Base-by-base conservation (phyloP, 2,329 filamentous ascomycete species). In the Bipolaris victoriae region DNA sequence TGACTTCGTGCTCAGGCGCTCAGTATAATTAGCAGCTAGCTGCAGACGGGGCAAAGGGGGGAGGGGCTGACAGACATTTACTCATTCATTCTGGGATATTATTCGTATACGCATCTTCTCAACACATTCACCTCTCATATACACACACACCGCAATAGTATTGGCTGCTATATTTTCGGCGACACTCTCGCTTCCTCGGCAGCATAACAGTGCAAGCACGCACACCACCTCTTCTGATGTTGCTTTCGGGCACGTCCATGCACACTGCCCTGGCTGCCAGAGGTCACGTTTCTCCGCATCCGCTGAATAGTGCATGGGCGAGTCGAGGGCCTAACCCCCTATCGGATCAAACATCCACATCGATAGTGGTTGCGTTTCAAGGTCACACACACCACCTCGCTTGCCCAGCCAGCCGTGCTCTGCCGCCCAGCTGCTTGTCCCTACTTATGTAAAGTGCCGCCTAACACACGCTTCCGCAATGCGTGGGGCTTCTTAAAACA, bases 341-440 rank as follows among this genome's bases (percentile, higher is more conserved):
- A 53, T 53, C 57, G 49, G 60, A 54, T 61, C 58, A 53, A 57
- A 51, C 60, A 56, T 53, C 58, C 31, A 51, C 60, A 55, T 52
- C 58, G 29, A 55, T 63, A 64, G 60, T 61, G 54, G 49, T 57
- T 50, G 50, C 52, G 55, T 49, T 49, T 55, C 57, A 45, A 53
- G 24, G 48, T 55, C 55, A 58, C 63, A 50, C 49, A 50, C 49
- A 47, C 52, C 55, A 48, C 53, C 56, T 62, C 57, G 59, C 55
- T 54, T 51, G 59, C 43, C 52, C 22, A 60, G 57, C 59, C 56
- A 48, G 56, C 59, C 59, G 62, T 59, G 41, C 58, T 49, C 57
- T 55, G 57, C 60, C 62, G 63, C 62, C 43, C 48, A 35, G 55
- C 39, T 49, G 7, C 45, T 52, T 50, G 35, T 59, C 58, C 49